A percentile compares a stretch with the other conserved stretches of the same genome.
Evolutionary conservation across 1,139 yeast species (phyloP).

Genomic region (Lodderomyces pseudojiufengensis): DNA sequence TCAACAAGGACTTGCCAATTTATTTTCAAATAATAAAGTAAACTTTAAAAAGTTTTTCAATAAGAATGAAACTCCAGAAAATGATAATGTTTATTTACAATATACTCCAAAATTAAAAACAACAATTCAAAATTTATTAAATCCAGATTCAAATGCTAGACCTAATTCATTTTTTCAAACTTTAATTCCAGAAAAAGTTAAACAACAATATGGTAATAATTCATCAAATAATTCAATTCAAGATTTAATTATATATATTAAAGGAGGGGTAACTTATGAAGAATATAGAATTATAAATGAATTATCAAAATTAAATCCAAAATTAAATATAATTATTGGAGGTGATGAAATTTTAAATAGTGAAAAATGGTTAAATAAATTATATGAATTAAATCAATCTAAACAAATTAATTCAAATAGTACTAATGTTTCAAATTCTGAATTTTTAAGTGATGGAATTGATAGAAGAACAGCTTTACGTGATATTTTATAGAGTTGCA

Average conservation of each 20-base stretch:
- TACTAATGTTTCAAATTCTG: no score
- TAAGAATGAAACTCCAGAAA: constrained; percentile 18
- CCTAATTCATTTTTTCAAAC: constrained; percentile 24
- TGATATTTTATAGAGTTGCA: constrained; percentile 19
- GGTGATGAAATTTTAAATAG: constrained; percentile 72
- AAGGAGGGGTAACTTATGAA: constrained; percentile 92
- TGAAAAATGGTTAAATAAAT: constrained; percentile 11
- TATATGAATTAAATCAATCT: constrained; percentile 21
- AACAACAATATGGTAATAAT: constrained; percentile 29
- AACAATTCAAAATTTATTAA: constrained; percentile 24
- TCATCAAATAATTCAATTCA: constrained; percentile 41
- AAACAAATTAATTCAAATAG: no score
- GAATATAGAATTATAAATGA: constrained; percentile 83
- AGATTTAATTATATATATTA: constrained; percentile 74
- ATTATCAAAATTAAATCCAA: constrained; percentile 48
- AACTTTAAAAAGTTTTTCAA: constrained; percentile 26
- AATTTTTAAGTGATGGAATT: no score
- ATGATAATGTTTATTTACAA: constrained; percentile 55
- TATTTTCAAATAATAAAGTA: constrained; percentile 26
- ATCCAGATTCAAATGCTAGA: constrained; percentile 12
- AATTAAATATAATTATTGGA: constrained; percentile 59
- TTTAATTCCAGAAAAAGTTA: constrained; percentile 38
- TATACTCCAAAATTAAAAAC: constrained; percentile 73
- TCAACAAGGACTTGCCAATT: constrained; percentile 21
- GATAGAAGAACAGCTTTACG: constrained; percentile 14